phyloP scores from a whole-genome alignment of 805 yeast species.

The Ogataea corticis region DNA sequence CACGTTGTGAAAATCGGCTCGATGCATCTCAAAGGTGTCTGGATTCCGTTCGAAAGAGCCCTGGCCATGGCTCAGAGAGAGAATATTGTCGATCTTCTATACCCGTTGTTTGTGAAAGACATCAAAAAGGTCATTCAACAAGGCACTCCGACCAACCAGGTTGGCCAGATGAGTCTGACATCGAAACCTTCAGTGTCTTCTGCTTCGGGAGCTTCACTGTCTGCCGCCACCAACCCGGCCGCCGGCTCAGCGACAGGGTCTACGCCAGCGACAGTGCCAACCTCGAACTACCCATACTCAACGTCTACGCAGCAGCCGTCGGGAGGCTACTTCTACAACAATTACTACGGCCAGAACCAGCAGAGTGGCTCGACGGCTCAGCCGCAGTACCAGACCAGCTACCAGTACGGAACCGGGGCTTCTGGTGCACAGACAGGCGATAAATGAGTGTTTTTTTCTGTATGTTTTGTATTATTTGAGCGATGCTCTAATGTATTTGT shows the following conservation, averaged over 20 bases:
- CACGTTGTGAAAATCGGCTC: slow-evolving; percentile 72
- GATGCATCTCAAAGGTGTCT: slow-evolving; percentile 69
- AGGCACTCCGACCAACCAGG: slow-evolving; percentile 31
- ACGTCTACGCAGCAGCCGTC: slow-evolving; percentile 17
- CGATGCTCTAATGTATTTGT: neutral
- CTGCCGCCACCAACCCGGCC: slow-evolving; percentile 1
- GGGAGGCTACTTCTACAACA: slow-evolving; percentile 18
- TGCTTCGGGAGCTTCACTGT: slow-evolving; percentile 1
- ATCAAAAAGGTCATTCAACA: slow-evolving; percentile 44
- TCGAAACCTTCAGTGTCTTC: slow-evolving; percentile 17
- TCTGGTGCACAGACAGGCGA: slow-evolving; percentile 8
- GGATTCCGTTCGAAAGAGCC: slow-evolving; percentile 72
- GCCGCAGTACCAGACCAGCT: slow-evolving; percentile 20
- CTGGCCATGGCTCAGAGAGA: slow-evolving; percentile 65
- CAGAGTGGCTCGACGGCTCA: slow-evolving; percentile 10
- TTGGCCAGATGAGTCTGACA: slow-evolving; percentile 23
- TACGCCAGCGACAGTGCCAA: slow-evolving; percentile 6
- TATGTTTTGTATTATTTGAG: neutral
- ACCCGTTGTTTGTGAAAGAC: slow-evolving; percentile 61
- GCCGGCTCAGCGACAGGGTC: slow-evolving; percentile 6
- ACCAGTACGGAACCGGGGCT: slow-evolving; percentile 18
- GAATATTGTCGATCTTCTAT: slow-evolving; percentile 54
- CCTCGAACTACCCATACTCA: slow-evolving; percentile 17
- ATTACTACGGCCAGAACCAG: slow-evolving; percentile 19
- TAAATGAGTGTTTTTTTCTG: neutral